phyloP scores from a whole-genome alignment of 345 rosid genomes.

The Salix koriyanagi region DNA sequence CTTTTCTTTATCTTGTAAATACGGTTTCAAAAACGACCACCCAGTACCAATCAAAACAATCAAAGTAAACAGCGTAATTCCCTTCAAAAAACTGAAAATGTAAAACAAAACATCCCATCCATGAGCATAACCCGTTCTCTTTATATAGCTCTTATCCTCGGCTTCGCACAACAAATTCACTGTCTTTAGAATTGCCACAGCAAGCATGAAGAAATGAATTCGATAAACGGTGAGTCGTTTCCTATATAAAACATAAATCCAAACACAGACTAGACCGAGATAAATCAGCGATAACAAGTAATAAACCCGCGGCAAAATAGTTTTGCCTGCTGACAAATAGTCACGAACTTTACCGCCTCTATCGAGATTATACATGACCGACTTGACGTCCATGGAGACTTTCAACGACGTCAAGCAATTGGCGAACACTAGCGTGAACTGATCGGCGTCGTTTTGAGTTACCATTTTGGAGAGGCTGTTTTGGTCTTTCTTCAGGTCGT shows the following conservation, averaged over 20 bases:
- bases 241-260: conserved; percentile 66
- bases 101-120: conserved; percentile 97
- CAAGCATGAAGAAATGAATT: conserved; percentile 93
- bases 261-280: conserved; percentile 54
- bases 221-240: conserved; percentile 72
- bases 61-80: conserved; percentile 75
- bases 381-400: conserved; percentile 71
- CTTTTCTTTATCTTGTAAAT: conserved; percentile 93
- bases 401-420: conserved; percentile 65
- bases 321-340: conserved; percentile 81
- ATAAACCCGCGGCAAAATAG: conserved; percentile 76
- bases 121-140: conserved; percentile 87
- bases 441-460: conserved; percentile 55
- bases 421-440: conserved; percentile 74
- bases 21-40: conserved; percentile 96
- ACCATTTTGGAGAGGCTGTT: conserved; percentile 17
- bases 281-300: conserved; percentile 66
- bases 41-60: conserved; percentile 95
- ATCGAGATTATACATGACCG: conserved; percentile 88
- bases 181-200: conserved; percentile 68
- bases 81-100: conserved; percentile 88
- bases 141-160: conserved; percentile 83
- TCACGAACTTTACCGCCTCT: conserved; percentile 51
- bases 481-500: conserved; percentile 36
- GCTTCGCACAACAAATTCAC: conserved; percentile 74